Base-by-base conservation (phyloP, 805 yeast genomes). In the Yamadazyma phyllophila region DNA sequence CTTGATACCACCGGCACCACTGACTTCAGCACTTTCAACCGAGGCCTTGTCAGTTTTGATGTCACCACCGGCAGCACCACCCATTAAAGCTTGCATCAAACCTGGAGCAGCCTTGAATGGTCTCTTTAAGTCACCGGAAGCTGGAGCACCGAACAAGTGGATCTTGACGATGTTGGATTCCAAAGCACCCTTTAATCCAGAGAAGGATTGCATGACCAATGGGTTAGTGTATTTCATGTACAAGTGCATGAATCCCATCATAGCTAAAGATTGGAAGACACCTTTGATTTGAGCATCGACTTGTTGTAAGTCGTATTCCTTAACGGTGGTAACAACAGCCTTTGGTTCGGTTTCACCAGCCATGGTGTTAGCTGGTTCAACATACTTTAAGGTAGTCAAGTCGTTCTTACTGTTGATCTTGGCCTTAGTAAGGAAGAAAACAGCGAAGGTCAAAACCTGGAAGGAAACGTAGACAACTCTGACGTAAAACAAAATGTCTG, bases 201-300 rank as follows among this genome's bases (percentile, higher is more conserved):
- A 80, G 57, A 94, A 80, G 53, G 91, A 83, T 76, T 94, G 98
- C 90, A 92, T 86, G 56, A 94, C 82, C 65, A 94, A 80, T 49
- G 99, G 99, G 73, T 94, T 90, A 67, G 97, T 90, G 78, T 89
- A 94, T 71, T 89, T 86, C 95, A 94, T 82, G 82, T 92, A 92
- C 51, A 94, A 62, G 71, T 94, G 99, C 98, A 92, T 91, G 83
- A 92, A 87, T 20, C 85, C 96, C 91, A 94, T 91, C 96, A 94
- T 89, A 59, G 96, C 97, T 57, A 91, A 64, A 53, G 95, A 86
- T 52, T 95, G 87, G 77, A 85, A 83, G 55, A 89, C 80, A 53
- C 95, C 81, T 71, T 87, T 89, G 68, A 91, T 78, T 49, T 89
- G 83, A 43, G 80, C 50, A 67, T 87, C 82, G 51, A 92, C 78